Conservation (phyloP, 2,329 filamentous ascomycete species). For the Coniochaeta sp. region DNA sequence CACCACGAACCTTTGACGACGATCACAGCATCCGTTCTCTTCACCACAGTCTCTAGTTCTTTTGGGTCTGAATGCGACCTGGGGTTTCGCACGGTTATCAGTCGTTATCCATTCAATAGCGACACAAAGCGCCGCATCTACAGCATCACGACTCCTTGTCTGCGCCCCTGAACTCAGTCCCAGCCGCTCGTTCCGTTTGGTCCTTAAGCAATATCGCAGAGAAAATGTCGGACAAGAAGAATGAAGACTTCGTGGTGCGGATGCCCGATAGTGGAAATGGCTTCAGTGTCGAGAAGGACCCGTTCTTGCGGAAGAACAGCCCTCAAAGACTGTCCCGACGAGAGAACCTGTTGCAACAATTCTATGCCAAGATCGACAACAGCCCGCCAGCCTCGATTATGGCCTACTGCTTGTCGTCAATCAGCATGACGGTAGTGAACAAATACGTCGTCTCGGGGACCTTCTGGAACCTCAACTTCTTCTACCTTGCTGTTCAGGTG, state of each 20-base stretch:
- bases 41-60: background rate
- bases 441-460: conserved; percentile 93
- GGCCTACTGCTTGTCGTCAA: conserved; percentile 91
- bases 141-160: background rate
- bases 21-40: background rate
- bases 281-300: conserved; percentile 45
- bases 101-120: background rate
- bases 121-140: background rate
- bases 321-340: conserved; percentile 16
- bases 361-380: conserved; percentile 53
- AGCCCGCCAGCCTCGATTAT: conserved; percentile 75
- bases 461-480: conserved; percentile 93
- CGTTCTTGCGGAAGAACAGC: conserved; percentile 39
- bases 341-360: conserved; percentile 24
- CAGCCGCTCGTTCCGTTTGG: conserved; percentile 7
- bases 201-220: conserved; percentile 10
- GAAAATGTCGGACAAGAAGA: conserved; percentile 86
- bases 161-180: background rate
- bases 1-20: background rate
- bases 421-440: conserved; percentile 99
- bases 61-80: background rate
- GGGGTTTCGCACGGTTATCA: background rate
- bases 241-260: conserved; percentile 69
- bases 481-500: conserved; percentile 90
- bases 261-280: conserved; percentile 52